phyloP scores from a whole-genome alignment of 176 grass and related monocot genomes.

The Alopecurus myosuroides region DNA sequence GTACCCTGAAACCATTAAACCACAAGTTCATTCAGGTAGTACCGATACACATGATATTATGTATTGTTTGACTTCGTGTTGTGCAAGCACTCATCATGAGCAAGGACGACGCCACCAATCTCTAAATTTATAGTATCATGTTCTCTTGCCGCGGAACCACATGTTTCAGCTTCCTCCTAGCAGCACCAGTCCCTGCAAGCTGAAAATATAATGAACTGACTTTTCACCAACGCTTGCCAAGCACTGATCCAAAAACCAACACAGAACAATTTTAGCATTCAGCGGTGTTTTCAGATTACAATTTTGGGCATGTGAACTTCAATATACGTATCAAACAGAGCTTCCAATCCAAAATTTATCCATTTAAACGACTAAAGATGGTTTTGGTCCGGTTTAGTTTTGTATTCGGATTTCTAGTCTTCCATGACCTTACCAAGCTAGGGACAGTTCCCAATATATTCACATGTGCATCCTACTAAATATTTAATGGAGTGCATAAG shows the following conservation, averaged over 20 bases:
- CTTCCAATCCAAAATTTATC: no score
- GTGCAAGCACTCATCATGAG: no score
- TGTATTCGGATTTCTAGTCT: slow-evolving; percentile 57
- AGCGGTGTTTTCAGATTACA: background rate
- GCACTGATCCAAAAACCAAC: background rate
- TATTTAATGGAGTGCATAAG: background rate
- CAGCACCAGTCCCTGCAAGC: background rate
- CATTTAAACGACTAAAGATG: no score
- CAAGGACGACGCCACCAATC: no score
- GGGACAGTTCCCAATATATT: slow-evolving; percentile 76
- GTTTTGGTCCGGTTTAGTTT: slow-evolving; percentile 53
- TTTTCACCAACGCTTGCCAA: background rate
- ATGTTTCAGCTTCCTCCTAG: background rate
- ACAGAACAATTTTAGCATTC: background rate
- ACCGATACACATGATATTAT: no score
- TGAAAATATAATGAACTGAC: background rate
- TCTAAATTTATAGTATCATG: no score
- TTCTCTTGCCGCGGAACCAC: no score
- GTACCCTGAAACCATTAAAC: no score
- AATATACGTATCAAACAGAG: no score
- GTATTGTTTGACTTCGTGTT: no score
- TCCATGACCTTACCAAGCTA: slow-evolving; percentile 88
- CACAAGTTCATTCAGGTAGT: no score
- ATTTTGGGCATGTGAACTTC: no score
- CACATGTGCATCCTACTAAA: slow-evolving; percentile 78